Conservation (phyloP, 177 flowering plant species). For the Vitis hybrid region DNA sequence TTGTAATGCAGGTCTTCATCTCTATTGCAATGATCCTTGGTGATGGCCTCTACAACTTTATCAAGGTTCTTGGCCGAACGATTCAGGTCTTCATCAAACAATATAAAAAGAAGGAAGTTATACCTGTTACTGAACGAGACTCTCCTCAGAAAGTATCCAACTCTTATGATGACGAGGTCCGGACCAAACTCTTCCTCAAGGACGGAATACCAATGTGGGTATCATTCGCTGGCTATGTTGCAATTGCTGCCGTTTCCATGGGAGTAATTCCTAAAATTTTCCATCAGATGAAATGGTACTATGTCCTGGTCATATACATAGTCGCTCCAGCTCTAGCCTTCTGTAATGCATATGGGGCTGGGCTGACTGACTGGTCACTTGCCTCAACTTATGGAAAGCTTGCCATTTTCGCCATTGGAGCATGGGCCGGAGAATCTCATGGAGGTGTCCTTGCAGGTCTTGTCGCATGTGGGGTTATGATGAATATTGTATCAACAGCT, state of each 20-base stretch:
- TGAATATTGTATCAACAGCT: too few relatives aligned
- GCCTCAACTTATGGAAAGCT: too few relatives aligned
- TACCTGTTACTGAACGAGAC: neutral
- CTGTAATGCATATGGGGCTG: conserved; percentile 16
- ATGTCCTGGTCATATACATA: conserved; percentile 12
- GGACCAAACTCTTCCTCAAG: conserved; percentile 11
- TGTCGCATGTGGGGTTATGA: conserved; percentile 14
- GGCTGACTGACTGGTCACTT: too few relatives aligned
- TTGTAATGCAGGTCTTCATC: conserved; percentile 8
- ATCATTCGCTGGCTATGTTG: conserved; percentile 11
- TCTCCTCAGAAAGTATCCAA: neutral
- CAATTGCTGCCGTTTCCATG: conserved; percentile 11
- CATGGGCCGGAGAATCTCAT: conserved; percentile 17
- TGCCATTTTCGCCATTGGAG: conserved; percentile 5
- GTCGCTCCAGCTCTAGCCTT: conserved; percentile 18
- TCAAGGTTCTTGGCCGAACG: conserved; percentile 7
- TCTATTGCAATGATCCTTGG: conserved; percentile 21
- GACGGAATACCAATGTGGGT: conserved; percentile 13
- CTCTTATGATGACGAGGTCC: conserved; percentile 13
- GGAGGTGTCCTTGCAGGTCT: conserved; percentile 24
- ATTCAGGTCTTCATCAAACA: neutral
- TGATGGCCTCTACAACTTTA: conserved; percentile 16
- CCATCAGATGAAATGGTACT: conserved; percentile 17
- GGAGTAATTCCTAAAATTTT: conserved; percentile 14
- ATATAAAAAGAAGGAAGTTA: neutral